These are phyloP conservation scores for Niebla homalea DNA, from an alignment of 495 filamentous ascomycete genomes.

Conservation along the genomic window DNA sequence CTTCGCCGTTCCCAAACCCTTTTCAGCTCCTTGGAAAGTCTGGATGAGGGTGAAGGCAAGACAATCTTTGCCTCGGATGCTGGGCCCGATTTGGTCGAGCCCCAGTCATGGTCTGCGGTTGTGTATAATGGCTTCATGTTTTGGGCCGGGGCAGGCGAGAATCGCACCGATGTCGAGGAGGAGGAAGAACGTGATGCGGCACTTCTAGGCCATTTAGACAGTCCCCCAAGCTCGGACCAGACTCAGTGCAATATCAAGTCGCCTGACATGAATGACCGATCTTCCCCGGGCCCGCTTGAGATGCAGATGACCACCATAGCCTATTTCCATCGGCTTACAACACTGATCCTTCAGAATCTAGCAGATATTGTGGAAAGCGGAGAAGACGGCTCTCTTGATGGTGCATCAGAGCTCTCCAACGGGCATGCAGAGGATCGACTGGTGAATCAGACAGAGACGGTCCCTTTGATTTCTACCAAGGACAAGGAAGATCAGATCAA, in stretches of 20 bases:
- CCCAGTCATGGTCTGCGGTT: slow-evolving; percentile 74
- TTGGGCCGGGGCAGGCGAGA: slow-evolving; percentile 95
- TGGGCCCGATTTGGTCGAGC: slow-evolving; percentile 45
- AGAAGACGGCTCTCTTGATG: slow-evolving; percentile 24
- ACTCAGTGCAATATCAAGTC: slow-evolving; percentile 9
- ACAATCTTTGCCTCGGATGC: slow-evolving; percentile 27
- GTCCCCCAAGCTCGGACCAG: slow-evolving; percentile 19
- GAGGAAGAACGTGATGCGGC: slow-evolving; percentile 24
- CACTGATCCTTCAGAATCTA: slow-evolving; percentile 52
- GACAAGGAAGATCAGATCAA: background rate
- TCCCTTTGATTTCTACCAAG: slow-evolving; percentile 13
- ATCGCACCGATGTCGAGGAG: slow-evolving; percentile 36
- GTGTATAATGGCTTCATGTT: slow-evolving; percentile 91
- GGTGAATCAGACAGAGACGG: slow-evolving; percentile 15
- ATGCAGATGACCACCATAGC: slow-evolving; percentile 68
- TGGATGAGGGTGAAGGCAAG: slow-evolving; percentile 10
- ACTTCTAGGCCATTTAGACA: slow-evolving; percentile 23
- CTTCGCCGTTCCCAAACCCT: slow-evolving; percentile 57
- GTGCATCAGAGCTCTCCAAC: slow-evolving; percentile 11
- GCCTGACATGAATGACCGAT: slow-evolving; percentile 15
- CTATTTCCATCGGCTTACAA: slow-evolving; percentile 83
- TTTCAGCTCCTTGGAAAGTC: slow-evolving; percentile 13
- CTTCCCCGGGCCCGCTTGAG: background rate
- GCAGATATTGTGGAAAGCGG: slow-evolving; percentile 51
- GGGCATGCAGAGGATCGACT: slow-evolving; percentile 32